Conservation (phyloP, 2,329 filamentous ascomycete species). For the Colletotrichum tropicale region DNA sequence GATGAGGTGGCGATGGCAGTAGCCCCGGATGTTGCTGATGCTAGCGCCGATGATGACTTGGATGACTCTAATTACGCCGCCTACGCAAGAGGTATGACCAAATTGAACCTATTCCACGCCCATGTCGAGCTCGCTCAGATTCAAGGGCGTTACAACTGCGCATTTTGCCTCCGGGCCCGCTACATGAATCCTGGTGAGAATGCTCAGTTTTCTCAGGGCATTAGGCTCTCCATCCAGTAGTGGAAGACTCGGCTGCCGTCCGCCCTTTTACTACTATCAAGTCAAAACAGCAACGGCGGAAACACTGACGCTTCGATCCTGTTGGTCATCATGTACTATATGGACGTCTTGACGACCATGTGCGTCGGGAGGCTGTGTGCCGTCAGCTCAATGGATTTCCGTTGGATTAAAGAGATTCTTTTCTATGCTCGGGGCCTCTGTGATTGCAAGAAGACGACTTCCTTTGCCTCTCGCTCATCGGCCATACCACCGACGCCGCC, state of each 20-base stretch:
- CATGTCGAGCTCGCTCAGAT: not conserved
- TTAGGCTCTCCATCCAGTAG: not conserved
- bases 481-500: not conserved
- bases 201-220: not conserved
- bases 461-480: not conserved
- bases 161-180: not conserved
- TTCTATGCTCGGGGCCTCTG: not conserved
- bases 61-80: not conserved
- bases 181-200: not conserved
- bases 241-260: not conserved
- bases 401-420: not conserved
- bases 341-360: not conserved
- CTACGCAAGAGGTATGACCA: no score
- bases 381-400: not conserved
- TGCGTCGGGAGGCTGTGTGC: not conserved
- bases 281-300: not conserved
- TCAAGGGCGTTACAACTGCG: not conserved
- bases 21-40: rapidly evolving
- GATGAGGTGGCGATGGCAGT: not conserved
- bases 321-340: not conserved
- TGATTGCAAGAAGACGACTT: not conserved
- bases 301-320: not conserved
- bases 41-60: not conserved
- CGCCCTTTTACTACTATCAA: not conserved
- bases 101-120: not conserved